phyloP scores from a whole-genome alignment of 2,329 filamentous ascomycete species.

The Clonostachys solani region DNA sequence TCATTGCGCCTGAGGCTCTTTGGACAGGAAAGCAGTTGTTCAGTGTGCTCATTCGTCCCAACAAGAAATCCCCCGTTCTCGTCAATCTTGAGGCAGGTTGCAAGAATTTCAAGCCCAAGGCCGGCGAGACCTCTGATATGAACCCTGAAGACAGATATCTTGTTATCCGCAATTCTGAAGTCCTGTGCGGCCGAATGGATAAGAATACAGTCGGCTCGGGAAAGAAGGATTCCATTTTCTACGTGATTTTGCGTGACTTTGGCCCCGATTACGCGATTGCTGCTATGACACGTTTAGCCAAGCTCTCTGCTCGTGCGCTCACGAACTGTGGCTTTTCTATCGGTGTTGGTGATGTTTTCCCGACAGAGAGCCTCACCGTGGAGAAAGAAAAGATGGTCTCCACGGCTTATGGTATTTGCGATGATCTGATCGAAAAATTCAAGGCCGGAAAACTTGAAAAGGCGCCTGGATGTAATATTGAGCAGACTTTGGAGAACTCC shows the following conservation, averaged over 20 bases:
- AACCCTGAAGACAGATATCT: slow-evolving; percentile 87
- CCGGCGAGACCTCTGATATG: slow-evolving; percentile 60
- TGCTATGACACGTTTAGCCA: slow-evolving; percentile 92
- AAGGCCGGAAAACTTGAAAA: slow-evolving; percentile 79
- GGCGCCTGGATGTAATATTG: slow-evolving; percentile 83
- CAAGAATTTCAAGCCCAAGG: slow-evolving; percentile 67
- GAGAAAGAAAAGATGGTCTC: slow-evolving; percentile 75
- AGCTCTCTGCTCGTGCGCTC: slow-evolving; percentile 82
- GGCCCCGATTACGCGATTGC: slow-evolving; percentile 83
- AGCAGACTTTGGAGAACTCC: slow-evolving; percentile 84
- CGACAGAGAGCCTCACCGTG: slow-evolving; percentile 63
- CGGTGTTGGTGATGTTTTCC: slow-evolving; percentile 91
- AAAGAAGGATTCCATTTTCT: slow-evolving; percentile 97
- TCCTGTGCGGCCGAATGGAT: slow-evolving; percentile 98
- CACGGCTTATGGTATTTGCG: slow-evolving; percentile 74
- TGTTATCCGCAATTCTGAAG: slow-evolving; percentile 90
- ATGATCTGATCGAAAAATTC: slow-evolving; percentile 77
- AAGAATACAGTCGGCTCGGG: slow-evolving; percentile 95
- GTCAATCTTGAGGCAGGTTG: slow-evolving; percentile 94
- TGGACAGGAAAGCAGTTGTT: slow-evolving; percentile 99
- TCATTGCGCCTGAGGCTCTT: slow-evolving; percentile 78
- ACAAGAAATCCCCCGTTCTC: slow-evolving; percentile 73
- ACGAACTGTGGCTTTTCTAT: slow-evolving; percentile 94
- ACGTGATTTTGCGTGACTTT: slow-evolving; percentile 92
- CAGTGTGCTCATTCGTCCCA: slow-evolving; percentile 85